phyloP scores from a whole-genome alignment of 495 filamentous ascomycete species.

The Penicillium diatomitis region DNA sequence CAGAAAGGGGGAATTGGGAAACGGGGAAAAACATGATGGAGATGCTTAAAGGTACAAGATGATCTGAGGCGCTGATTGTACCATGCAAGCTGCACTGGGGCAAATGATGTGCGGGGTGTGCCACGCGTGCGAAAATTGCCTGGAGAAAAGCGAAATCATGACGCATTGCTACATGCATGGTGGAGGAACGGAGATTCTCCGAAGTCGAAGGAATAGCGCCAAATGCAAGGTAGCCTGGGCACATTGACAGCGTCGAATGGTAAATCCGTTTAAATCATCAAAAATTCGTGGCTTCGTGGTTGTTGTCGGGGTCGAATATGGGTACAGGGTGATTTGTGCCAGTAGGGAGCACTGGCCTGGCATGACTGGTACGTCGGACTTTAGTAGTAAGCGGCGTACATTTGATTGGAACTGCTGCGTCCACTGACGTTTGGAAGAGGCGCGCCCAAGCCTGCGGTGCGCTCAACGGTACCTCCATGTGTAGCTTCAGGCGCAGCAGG shows the following conservation, averaged over 20 bases:
- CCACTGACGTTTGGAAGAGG: constrained; percentile 17
- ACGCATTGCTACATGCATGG: constrained; percentile 15
- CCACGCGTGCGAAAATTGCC: constrained; percentile 13
- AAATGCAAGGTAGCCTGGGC: constrained; percentile 21
- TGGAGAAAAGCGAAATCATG: constrained; percentile 8
- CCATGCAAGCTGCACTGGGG: constrained; percentile 9
- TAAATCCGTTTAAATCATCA: constrained; percentile 36
- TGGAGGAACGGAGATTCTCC: constrained; percentile 13
- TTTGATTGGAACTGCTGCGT: constrained; percentile 17
- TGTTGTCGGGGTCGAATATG: constrained; percentile 22
- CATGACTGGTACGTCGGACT: not conserved
- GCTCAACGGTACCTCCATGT: constrained; percentile 11
- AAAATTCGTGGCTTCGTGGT: constrained; percentile 35
- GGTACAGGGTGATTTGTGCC: constrained; percentile 26
- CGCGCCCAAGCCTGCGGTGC: constrained; percentile 19
- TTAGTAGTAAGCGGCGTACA: constrained; percentile 29
- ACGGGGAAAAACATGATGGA: constrained; percentile 6
- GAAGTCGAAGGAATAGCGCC: constrained; percentile 20
- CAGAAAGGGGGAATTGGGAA: constrained; percentile 3
- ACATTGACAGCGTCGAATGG: constrained; percentile 25
- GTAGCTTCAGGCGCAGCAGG: no score
- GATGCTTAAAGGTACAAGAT: constrained; percentile 1
- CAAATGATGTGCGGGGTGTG: constrained; percentile 10
- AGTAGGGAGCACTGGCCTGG: no score
- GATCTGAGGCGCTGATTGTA: constrained; percentile 6